phyloP scores from a whole-genome alignment of 495 filamentous ascomycete species.

The Neurospora sp. region DNA sequence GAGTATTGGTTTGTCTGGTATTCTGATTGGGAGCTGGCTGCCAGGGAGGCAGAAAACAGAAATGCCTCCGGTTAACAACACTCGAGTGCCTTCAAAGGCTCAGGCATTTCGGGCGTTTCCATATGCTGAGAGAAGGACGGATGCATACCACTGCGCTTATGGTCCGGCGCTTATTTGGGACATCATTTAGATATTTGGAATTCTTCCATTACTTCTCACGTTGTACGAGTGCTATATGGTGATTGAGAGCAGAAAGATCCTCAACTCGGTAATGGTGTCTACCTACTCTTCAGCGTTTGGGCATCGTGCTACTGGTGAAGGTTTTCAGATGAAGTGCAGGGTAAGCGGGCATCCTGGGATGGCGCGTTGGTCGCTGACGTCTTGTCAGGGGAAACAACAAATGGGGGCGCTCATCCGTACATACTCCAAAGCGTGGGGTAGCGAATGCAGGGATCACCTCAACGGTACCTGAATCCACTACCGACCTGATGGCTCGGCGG shows the following conservation, averaged over 20 bases:
- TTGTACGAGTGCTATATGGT: not conserved
- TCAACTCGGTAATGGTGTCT: not conserved
- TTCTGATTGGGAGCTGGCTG: constrained; percentile 64
- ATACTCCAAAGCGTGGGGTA: not conserved
- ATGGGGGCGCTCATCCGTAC: not conserved
- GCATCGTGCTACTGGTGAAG: not conserved
- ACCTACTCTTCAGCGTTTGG: not conserved
- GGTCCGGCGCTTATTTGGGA: not conserved
- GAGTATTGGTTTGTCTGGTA: constrained; percentile 57
- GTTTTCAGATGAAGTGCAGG: not conserved
- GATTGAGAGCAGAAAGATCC: not conserved
- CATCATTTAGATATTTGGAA: not conserved
- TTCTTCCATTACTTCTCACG: not conserved
- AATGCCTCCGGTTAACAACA: constrained; percentile 45
- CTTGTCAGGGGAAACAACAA: not conserved
- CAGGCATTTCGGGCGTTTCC: not conserved
- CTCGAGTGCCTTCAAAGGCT: not conserved
- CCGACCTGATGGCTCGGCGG: not conserved
- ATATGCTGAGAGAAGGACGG: not conserved
- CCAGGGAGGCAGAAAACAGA: constrained; percentile 58
- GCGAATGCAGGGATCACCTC: not conserved
- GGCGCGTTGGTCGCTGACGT: not conserved
- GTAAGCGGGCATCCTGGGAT: not conserved
- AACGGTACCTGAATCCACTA: not conserved
- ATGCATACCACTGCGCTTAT: not conserved